Evolutionary conservation across 192 early-diverging fungal species (phyloP).

Genomic region (Coemansia umbellata): DNA sequence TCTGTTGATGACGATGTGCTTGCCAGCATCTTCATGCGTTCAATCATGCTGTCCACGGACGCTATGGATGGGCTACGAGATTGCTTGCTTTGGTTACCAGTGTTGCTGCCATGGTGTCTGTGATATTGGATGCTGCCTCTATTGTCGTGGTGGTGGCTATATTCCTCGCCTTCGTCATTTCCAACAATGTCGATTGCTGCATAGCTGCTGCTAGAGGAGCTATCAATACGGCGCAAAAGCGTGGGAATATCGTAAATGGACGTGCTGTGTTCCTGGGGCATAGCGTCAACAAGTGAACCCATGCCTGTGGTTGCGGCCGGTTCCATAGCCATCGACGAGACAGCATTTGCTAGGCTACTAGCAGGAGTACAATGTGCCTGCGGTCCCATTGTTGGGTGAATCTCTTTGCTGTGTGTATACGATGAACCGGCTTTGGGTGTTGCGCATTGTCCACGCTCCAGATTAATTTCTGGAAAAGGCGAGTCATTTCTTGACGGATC

Average conservation of each 20-base stretch:
- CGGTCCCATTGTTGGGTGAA: too few relatives aligned
- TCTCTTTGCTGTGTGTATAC: too few relatives aligned
- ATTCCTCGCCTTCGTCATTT: constrained; percentile 3
- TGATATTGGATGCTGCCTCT: background rate
- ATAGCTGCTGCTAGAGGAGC: constrained; percentile 10
- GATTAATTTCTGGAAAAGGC: too few relatives aligned
- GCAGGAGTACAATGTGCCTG: background rate
- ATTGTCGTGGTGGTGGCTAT: background rate
- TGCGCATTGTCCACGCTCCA: too few relatives aligned
- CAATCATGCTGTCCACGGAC: constrained; percentile 18
- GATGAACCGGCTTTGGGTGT: too few relatives aligned
- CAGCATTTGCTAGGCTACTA: background rate
- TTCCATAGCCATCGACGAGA: background rate
- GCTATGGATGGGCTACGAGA: background rate
- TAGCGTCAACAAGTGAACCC: background rate
- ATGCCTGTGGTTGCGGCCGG: background rate
- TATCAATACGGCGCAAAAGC: constrained; percentile 33
- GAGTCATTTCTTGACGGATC: too few relatives aligned
- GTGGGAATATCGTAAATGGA: constrained; percentile 23
- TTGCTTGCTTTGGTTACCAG: too few relatives aligned
- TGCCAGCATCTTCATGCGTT: constrained; percentile 32
- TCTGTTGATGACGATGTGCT: constrained; percentile 16
- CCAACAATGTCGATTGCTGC: background rate
- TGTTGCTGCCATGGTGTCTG: background rate
- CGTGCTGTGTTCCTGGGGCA: background rate